Evolutionary conservation across 202 grass and related monocot species (phyloP).

Genomic region (Dendrocalamus latiflorus): DNA sequence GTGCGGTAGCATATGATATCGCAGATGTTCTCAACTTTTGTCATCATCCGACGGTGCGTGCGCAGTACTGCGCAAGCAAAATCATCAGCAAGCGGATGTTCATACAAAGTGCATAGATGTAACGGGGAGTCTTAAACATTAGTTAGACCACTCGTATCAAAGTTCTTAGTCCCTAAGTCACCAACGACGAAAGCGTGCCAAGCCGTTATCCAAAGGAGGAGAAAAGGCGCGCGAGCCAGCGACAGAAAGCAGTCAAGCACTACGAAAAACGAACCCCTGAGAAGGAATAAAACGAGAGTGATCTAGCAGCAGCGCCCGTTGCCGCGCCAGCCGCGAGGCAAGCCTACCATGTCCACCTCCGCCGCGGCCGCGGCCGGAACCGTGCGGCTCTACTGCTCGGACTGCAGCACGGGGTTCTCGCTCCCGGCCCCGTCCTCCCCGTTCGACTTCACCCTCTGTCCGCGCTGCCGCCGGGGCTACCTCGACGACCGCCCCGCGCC

Average conservation of each 20-base stretch:
- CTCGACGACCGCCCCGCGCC: background rate
- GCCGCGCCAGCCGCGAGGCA: background rate
- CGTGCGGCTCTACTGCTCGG: background rate
- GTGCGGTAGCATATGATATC: background rate
- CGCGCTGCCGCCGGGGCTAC: background rate
- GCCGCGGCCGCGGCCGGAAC: background rate
- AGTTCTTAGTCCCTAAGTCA: background rate
- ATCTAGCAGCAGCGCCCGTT: background rate
- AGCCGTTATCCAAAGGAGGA: background rate
- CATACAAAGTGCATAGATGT: background rate
- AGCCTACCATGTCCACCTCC: background rate
- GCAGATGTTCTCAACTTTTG: background rate
- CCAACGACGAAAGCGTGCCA: background rate
- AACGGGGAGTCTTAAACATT: no score
- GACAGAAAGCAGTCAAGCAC: background rate
- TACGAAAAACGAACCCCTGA: background rate
- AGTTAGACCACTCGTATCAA: background rate
- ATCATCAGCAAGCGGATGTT: background rate
- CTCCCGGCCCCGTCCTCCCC: background rate
- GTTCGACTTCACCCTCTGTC: slow-evolving; percentile 1
- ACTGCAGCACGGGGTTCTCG: background rate
- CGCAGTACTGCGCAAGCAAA: no score
- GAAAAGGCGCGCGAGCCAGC: background rate
- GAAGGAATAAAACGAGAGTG: background rate
- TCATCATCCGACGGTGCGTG: no score